A percentile compares a stretch with the other conserved stretches of the same genome.
Conservation (phyloP, 345 rosid species). For the Aegle marmelos region DNA sequence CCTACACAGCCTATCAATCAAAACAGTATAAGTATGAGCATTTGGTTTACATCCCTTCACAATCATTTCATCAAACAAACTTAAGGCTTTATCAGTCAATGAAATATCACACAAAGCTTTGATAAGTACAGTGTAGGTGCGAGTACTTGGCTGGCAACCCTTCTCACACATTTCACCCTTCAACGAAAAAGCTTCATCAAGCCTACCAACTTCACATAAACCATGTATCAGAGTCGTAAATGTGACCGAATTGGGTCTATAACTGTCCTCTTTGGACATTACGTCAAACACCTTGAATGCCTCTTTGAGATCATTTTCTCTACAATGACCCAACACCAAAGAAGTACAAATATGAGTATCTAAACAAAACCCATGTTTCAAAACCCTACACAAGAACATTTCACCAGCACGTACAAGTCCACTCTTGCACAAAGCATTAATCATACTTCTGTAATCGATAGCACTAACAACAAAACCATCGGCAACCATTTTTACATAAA, state of each 20-base stretch:
- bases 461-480: slow-evolving; percentile 37
- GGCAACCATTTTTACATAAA: slow-evolving; percentile 34
- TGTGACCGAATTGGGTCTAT: slow-evolving; percentile 43
- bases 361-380: slow-evolving; percentile 40
- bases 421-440: slow-evolving; percentile 45
- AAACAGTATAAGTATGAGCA: slow-evolving; percentile 39
- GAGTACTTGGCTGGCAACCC: slow-evolving; percentile 41
- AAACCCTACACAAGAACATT: slow-evolving; percentile 41
- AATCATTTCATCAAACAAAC: slow-evolving; percentile 43
- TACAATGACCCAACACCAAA: slow-evolving; percentile 39
- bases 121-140: slow-evolving; percentile 40
- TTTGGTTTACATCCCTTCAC: slow-evolving; percentile 39
- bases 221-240: slow-evolving; percentile 45
- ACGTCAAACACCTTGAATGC: slow-evolving; percentile 43
- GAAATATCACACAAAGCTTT: slow-evolving; percentile 45
- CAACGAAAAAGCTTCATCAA: slow-evolving; percentile 43
- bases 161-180: slow-evolving; percentile 42
- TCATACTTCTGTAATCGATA: slow-evolving; percentile 39
- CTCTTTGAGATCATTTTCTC: slow-evolving; percentile 18
- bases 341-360: slow-evolving; percentile 47
- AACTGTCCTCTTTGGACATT: slow-evolving; percentile 36
- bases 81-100: slow-evolving; percentile 36
- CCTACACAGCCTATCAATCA: slow-evolving; percentile 47
- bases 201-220: slow-evolving; percentile 37
- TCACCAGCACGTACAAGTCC: slow-evolving; percentile 39